A percentile compares a stretch with the other conserved stretches of the same genome.
phyloP scores from a whole-genome alignment of 768 basidiomycete species.

The Podaxis pistillaris region DNA sequence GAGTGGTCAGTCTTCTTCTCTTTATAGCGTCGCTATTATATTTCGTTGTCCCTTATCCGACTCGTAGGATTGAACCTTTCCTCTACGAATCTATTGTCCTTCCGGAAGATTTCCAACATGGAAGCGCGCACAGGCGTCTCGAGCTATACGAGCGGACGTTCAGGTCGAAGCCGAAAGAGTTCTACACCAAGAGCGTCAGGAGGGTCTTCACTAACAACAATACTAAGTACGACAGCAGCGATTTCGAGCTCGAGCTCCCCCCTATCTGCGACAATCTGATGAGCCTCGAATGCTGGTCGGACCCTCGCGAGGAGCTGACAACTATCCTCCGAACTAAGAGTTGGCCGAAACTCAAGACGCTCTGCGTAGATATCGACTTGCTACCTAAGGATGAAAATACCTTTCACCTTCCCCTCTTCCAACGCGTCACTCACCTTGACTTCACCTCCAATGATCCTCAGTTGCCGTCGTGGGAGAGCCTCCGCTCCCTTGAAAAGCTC shows the following conservation, averaged over 20 bases:
- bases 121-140: not conserved
- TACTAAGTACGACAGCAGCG: not conserved
- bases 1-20: slow-evolving; percentile 1
- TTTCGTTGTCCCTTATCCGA: not conserved
- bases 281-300: slow-evolving; percentile 8
- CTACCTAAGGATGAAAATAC: slow-evolving; percentile 8
- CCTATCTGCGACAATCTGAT: slow-evolving; percentile 3
- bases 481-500: not conserved
- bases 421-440: slow-evolving; percentile 7
- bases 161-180: not conserved
- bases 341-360: slow-evolving; percentile 2
- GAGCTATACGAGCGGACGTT: not conserved
- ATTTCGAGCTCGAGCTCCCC: slow-evolving; percentile 4
- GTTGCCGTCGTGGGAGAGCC: slow-evolving; percentile 5
- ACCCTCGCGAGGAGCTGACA: not conserved
- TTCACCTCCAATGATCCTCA: slow-evolving; percentile 3
- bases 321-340: not conserved
- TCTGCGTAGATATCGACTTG: slow-evolving; percentile 3
- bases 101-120: not conserved
- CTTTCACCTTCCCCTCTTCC: slow-evolving; percentile 9
- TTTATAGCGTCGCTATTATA: not conserved
- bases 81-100: slow-evolving; percentile 2
- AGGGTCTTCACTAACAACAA: slow-evolving; percentile 6
- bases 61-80: not conserved
- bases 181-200: slow-evolving; percentile 1